Conservation (phyloP, 2,329 filamentous ascomycete species). For the Chrysoporthe cubensis region DNA sequence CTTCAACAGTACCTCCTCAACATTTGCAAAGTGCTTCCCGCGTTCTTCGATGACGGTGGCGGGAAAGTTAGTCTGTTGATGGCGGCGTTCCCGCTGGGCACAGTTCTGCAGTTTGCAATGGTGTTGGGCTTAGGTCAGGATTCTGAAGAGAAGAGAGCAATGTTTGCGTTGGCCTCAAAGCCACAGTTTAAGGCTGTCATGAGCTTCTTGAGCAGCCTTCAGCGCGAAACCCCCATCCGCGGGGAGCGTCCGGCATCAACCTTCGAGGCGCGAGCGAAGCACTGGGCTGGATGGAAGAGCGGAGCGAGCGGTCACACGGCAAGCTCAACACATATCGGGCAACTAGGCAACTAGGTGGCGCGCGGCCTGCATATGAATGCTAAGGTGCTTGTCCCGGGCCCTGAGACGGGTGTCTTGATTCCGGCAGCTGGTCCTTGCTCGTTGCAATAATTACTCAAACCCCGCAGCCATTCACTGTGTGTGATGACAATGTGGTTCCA, state of each 20-base stretch:
- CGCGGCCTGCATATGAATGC: background rate
- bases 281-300: conserved; percentile 9
- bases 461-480: background rate
- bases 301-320: background rate
- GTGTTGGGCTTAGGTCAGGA: conserved; percentile 3
- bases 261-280: conserved; percentile 14
- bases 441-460: no score
- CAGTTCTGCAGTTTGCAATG: conserved; percentile 9
- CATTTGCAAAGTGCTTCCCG: conserved; percentile 27
- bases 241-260: conserved; percentile 6
- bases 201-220: conserved; percentile 12
- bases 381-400: background rate
- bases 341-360: background rate
- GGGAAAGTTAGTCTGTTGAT: conserved; percentile 23
- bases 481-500: background rate
- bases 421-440: background rate
- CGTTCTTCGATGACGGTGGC: conserved; percentile 30
- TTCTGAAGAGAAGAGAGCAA: background rate
- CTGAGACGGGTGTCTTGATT: background rate
- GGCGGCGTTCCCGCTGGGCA: conserved; percentile 15
- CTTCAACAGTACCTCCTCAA: conserved; percentile 29
- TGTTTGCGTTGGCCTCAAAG: conserved; percentile 6
- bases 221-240: conserved; percentile 4
- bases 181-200: conserved; percentile 14
- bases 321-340: background rate